Evolutionary conservation across 805 yeast genomes (phyloP), one percentile per base, ranked within the genome.

Genomic region (Candida multigemmis): DNA sequence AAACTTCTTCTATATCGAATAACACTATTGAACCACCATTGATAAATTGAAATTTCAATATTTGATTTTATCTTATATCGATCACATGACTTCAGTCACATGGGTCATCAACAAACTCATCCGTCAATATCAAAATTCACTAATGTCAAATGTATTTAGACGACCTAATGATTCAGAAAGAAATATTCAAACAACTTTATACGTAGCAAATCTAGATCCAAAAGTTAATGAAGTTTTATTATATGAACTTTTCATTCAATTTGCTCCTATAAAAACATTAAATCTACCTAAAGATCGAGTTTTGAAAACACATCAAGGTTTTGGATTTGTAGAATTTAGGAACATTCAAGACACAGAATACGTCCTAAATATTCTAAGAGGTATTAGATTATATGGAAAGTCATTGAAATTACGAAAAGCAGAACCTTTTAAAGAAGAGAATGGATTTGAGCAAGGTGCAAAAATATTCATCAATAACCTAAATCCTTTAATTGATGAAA

Each of bases 191-290:
- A 71, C 74, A 2, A 69, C 93, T 2, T 48, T 86, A 1, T 86
- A 83, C 46, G 67, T 86, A 10, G 96, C 96, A 1, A 84, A 86
- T 38, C 53, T 91, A 4, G 95, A 83, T 38, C 74, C 77, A 1
- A 68, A 70, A 25, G 94, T 76, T 4, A 74, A 76, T 1, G 94
- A 83, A 41, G 54, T 64, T 2, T 44, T 87, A 12, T 50, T 91
- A 16, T 83, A 77, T 44, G 98, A 91, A 49, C 65, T 91, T 12
- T 76, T 86, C 48, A 50, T 82, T 5, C 97, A 91, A 49, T 77
- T 84, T 22, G 86, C 89, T 0, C 94, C 95, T 0, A 68, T 89
- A 3, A 60, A 59, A 21, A 62, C 70, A 16, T 66, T 91, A 4
- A 68, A 77, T 34, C 60, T 91, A 36, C 96, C 96, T 5, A 77